These are phyloP conservation scores for Fraxinus angustifolia DNA, from an alignment of 305 asterid genomes.

Conservation along the genomic window DNA sequence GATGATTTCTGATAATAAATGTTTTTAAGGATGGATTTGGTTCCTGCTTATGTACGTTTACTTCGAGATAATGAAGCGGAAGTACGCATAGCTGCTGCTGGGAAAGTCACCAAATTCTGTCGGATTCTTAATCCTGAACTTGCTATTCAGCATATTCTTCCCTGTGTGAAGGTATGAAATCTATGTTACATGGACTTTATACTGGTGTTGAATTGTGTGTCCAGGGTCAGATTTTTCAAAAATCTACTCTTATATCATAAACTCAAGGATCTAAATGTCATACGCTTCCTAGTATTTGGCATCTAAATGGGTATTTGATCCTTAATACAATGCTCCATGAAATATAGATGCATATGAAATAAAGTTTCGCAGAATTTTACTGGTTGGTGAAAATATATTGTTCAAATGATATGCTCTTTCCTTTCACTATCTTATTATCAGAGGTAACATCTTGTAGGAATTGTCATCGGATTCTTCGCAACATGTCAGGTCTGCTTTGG, in stretches of 20 bases:
- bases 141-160: slow-evolving; percentile 88
- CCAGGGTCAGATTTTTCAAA: neutral
- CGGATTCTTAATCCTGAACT: slow-evolving; percentile 80
- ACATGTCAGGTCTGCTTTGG: slow-evolving; percentile 91
- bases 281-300: neutral
- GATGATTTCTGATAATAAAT: slow-evolving; percentile 9
- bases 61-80: slow-evolving; percentile 97
- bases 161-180: slow-evolving; percentile 78
- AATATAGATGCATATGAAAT: neutral
- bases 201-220: neutral
- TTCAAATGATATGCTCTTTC: slow-evolving; percentile 7
- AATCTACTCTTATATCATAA: neutral
- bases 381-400: slow-evolving; percentile 17
- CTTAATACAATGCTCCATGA: neutral
- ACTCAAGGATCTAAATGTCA: neutral
- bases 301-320: neutral
- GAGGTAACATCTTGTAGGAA: slow-evolving; percentile 48
- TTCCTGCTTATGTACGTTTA: slow-evolving; percentile 91
- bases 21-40: slow-evolving; percentile 68
- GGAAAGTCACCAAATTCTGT: slow-evolving; percentile 87
- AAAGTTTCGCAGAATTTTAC: neutral
- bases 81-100: slow-evolving; percentile 95
- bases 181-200: neutral
- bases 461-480: slow-evolving; percentile 95
- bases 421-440: slow-evolving; percentile 8